Evolutionary conservation across 2,329 filamentous ascomycete genomes (phyloP).

Genomic region (Davidsoniella australis): DNA sequence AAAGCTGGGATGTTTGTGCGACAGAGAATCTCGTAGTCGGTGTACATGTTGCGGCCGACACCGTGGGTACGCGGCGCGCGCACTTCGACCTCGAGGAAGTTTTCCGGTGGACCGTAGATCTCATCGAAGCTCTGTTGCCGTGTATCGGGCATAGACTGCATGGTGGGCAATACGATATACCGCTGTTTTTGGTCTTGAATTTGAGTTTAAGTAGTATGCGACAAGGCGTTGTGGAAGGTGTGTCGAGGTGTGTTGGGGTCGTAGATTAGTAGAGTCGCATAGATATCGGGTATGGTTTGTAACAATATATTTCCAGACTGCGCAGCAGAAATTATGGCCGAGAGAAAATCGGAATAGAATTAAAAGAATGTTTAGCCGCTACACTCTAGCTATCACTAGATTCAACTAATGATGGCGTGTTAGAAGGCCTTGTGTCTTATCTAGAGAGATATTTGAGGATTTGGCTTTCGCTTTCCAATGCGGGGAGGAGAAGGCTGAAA

Average conservation of each 20-base stretch:
- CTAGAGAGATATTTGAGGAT: too few species aligned
- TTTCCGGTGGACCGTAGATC: conserved; percentile 96
- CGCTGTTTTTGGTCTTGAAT: too few species aligned
- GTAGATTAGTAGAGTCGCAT: background rate
- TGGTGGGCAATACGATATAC: conserved; percentile 27
- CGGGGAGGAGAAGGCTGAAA: too few species aligned
- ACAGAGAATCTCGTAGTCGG: conserved; percentile 95
- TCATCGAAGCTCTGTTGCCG: conserved; percentile 95
- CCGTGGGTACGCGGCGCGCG: conserved; percentile 88
- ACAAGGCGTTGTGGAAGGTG: background rate
- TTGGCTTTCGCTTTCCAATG: too few species aligned
- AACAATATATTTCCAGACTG: too few species aligned
- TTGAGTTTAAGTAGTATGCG: background rate
- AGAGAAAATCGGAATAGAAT: too few species aligned
- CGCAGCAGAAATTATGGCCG: too few species aligned
- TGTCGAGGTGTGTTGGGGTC: too few species aligned
- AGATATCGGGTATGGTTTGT: background rate
- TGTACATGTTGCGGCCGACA: conserved; percentile 92
- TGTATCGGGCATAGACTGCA: conserved; percentile 53
- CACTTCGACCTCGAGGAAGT: conserved; percentile 97
- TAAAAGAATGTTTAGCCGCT: too few species aligned
- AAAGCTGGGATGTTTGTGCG: conserved; percentile 98
- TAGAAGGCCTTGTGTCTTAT: too few species aligned
- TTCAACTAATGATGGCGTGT: too few species aligned
- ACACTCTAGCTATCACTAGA: too few species aligned